Base-by-base conservation (phyloP, 2,329 filamentous ascomycete species). In the Seiridium unicorne region DNA sequence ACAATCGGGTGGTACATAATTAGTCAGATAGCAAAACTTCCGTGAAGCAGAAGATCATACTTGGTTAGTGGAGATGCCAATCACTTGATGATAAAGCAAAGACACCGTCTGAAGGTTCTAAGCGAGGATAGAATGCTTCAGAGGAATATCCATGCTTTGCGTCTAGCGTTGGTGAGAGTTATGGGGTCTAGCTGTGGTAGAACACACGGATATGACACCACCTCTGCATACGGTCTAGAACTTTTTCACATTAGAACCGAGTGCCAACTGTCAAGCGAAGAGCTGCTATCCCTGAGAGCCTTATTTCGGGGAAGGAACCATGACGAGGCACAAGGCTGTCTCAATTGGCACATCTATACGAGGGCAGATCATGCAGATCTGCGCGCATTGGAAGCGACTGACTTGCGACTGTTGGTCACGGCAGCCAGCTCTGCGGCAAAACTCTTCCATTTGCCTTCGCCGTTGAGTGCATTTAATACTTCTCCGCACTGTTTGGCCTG, bases 41-140 rank as follows among this genome's bases (percentile, higher is more conserved):
- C 47, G 34, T 44, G 36, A 44, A 54, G 49, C 57, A 59, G 57
- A 53, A 59, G 35, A 58, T 58, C 55, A 58, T 58, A 58, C 55
- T 34, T 32, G 26, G 11, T 49, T 26, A 46, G 47, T 53, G 57
- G 55, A 49, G 9, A 31, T 57, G 40, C 31, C 54, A 46, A 34
- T 48, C 34, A 57, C 31, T 44, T 35, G 7, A 32, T 47, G 35
- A 57, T 35, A 55, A 55, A 44, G 36, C 31, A 35, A 48, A 44
- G 26, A 42, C 18, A 34, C 55, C 34, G 38, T 58, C 55, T 48
- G 34, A 58, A 31, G 44, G 38, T 38, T 49, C 26, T 58, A 58
- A 58, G 55, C 55, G 55, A 58, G 47, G 48, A 51, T 31, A 54
- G 38, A 53, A 49, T 11, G 47, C 11, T 36, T 59, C 47, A 36